Evolutionary conservation across 352 stramenopile genomes (phyloP).

Genomic region (Phytophthora agathidicida): DNA sequence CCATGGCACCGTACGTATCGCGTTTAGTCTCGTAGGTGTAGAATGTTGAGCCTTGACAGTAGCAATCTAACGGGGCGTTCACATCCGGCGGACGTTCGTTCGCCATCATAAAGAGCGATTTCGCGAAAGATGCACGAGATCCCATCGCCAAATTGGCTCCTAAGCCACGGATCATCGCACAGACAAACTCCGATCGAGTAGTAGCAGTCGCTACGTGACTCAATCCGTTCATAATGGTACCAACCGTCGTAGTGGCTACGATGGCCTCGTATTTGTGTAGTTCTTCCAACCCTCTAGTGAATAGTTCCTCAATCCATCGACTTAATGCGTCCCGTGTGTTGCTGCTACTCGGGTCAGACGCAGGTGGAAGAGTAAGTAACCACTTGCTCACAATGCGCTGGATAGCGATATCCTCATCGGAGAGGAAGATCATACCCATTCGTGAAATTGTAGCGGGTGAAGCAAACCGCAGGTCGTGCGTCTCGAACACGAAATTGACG

Average conservation of each 20-base stretch:
- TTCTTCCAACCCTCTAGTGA: constrained; percentile 88
- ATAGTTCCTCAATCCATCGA: constrained; percentile 94
- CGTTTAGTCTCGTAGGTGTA: constrained; percentile 81
- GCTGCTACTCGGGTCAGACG: constrained; percentile 12
- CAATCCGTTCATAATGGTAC: constrained; percentile 93
- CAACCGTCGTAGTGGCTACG: constrained; percentile 94
- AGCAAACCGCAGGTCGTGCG: constrained; percentile 93
- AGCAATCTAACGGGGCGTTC: constrained; percentile 88
- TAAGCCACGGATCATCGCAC: constrained; percentile 91
- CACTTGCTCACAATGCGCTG: constrained; percentile 83
- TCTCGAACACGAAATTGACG: constrained; percentile 98
- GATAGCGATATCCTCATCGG: constrained; percentile 89
- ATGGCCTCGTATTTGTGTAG: constrained; percentile 84
- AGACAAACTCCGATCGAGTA: constrained; percentile 90
- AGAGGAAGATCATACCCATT: constrained; percentile 98
- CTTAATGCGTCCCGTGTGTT: constrained; percentile 58
- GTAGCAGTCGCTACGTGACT: constrained; percentile 82
- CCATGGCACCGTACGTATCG: constrained; percentile 77
- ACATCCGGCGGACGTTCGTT: constrained; percentile 92
- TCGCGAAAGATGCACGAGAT: constrained; percentile 84
- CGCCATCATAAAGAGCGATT: constrained; percentile 92
- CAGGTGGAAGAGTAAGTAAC: constrained; percentile 53
- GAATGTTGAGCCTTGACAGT: constrained; percentile 73
- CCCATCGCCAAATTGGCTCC: constrained; percentile 90
- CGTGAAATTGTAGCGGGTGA: constrained; percentile 96